Evolutionary conservation across 2,329 filamentous ascomycete species (phyloP).

Genomic region (Hyphodiscus sp.): DNA sequence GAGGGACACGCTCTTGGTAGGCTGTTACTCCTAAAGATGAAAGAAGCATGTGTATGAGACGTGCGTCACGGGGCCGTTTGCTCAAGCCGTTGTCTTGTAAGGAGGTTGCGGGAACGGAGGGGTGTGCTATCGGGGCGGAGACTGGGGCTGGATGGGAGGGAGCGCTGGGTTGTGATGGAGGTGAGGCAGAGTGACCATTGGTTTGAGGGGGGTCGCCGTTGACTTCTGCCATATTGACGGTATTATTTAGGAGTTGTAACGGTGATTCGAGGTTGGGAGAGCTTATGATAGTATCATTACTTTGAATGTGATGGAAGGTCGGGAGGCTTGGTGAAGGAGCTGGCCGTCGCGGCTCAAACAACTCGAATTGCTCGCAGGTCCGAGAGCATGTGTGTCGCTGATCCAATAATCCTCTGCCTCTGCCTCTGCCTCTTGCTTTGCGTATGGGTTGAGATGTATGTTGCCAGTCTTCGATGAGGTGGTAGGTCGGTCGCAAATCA

Average conservation of each 20-base stretch:
- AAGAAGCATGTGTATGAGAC: slow-evolving; percentile 73
- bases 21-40: slow-evolving; percentile 71
- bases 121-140: slow-evolving; percentile 13
- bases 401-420: too few relatives aligned
- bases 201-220: slow-evolving; percentile 38
- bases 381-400: too few relatives aligned
- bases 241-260: background rate
- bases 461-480: background rate
- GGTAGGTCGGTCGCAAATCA: background rate
- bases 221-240: slow-evolving; percentile 25
- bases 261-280: background rate
- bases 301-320: too few relatives aligned
- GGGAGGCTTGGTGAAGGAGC: too few relatives aligned
- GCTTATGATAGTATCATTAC: too few relatives aligned
- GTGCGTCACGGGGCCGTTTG: slow-evolving; percentile 66
- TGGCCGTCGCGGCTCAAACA: too few relatives aligned
- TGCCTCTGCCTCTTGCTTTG: too few relatives aligned
- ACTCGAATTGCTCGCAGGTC: too few relatives aligned
- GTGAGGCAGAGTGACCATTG: slow-evolving; percentile 42
- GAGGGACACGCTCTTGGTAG: slow-evolving; percentile 76
- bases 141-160: slow-evolving; percentile 7
- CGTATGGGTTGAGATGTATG: background rate
- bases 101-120: slow-evolving; percentile 28
- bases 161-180: slow-evolving; percentile 14
- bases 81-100: slow-evolving; percentile 29